These are phyloP conservation scores for Middelhovenomyces tepae DNA, from an alignment of 805 yeast species.

Conservation along the genomic window DNA sequence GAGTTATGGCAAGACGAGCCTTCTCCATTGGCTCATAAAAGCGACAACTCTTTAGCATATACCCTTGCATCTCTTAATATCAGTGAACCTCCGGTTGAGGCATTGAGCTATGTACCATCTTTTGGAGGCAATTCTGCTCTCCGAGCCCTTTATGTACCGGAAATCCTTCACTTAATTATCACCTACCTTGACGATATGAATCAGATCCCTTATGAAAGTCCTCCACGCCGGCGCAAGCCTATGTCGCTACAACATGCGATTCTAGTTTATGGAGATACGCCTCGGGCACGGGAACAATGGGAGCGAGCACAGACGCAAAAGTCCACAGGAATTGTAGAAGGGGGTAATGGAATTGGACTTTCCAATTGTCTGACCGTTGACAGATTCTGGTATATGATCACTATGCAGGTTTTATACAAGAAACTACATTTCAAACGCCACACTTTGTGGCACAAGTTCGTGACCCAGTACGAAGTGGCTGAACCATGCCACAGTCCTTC, in stretches of 20 bases:
- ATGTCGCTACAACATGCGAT: conserved; percentile 60
- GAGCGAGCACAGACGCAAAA: conserved; percentile 25
- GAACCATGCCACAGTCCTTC: too few species aligned
- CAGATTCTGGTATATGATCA: conserved; percentile 50
- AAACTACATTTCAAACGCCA: conserved; percentile 48
- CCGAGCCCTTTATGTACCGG: conserved; percentile 65
- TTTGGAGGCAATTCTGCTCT: too few species aligned
- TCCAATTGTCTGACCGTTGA: conserved; percentile 66
- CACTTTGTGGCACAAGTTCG: conserved; percentile 37
- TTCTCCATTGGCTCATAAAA: too few species aligned
- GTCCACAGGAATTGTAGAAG: too few species aligned
- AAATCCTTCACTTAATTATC: conserved; percentile 55
- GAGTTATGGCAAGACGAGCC: too few species aligned
- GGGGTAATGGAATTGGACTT: too few species aligned
- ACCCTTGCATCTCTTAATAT: too few species aligned
- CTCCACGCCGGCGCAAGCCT: conserved; percentile 60
- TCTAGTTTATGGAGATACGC: conserved; percentile 49
- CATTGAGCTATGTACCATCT: too few species aligned
- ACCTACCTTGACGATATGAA: conserved; percentile 49
- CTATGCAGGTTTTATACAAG: conserved; percentile 46
- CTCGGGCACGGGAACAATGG: conserved; percentile 41
- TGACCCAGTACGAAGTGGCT: too few species aligned
- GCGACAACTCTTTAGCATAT: too few species aligned
- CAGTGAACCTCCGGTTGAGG: too few species aligned
- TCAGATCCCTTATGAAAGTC: conserved; percentile 50